Evolutionary conservation across 2,329 filamentous ascomycete genomes (phyloP), one percentile per base, ranked within the genome.

Genomic region (Ophioceras dolichostomum): DNA sequence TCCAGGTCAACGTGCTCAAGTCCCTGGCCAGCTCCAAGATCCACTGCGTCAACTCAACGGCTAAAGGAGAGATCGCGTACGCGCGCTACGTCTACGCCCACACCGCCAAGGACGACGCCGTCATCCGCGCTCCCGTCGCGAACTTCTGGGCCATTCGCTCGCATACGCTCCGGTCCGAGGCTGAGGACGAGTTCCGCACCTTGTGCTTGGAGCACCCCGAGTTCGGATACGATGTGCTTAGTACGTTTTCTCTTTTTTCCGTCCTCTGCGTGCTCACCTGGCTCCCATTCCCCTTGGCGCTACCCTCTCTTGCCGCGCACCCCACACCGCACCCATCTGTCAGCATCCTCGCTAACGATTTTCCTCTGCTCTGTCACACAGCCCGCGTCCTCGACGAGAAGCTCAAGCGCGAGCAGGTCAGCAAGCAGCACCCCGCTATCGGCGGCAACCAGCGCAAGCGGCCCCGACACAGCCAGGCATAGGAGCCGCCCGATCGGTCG

Each of bases 211-310:
- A 94, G 61, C 87, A 79, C 55, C 88, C 88, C 14, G 82, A 93
- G 54, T 95, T 95, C 55, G 83, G 83, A 52, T 95, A 88, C 64
- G 88, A 95, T 58, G 83, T 96, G 39, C 73, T 95, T 42, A 87
- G 76, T 85, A 66, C 47, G 70, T 64, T 38, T n/a, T 7, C 10
- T 4, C 19, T 35, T n/a, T n/a, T n/a, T n/a, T n/a, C n/a, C n/a
- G n/a, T n/a, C n/a, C n/a, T n/a, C n/a, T n/a, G n/a, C n/a, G n/a
- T n/a, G n/a, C n/a, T n/a, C n/a, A n/a, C n/a, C n/a, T n/a, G n/a
- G n/a, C n/a, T n/a, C n/a, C n/a, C n/a, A n/a, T n/a, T n/a, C n/a
- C n/a, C n/a, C n/a, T n/a, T n/a, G n/a, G n/a, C n/a, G n/a, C n/a
- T n/a, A n/a, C n/a, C n/a, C n/a, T n/a, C n/a, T n/a, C 20, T 37